phyloP scores from a whole-genome alignment of 1,284 basidiomycete genomes.

The Trichosporon coremiiforme region DNA sequence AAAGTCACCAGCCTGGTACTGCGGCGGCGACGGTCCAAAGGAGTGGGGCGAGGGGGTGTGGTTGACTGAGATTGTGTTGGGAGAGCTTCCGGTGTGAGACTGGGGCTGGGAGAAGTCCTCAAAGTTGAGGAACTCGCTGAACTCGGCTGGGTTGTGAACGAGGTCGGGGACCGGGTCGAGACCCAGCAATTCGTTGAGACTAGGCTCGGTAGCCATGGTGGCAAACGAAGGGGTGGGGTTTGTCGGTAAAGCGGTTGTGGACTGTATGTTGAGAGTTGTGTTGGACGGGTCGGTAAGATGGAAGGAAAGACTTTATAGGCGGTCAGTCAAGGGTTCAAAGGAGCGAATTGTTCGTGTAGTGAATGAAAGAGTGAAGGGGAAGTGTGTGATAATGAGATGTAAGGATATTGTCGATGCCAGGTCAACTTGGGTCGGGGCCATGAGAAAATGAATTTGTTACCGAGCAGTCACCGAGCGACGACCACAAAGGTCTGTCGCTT shows the following conservation, averaged over 20 bases:
- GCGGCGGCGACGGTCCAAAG: slow-evolving; percentile 29
- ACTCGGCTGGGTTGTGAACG: slow-evolving; percentile 45
- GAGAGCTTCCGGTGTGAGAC: slow-evolving; percentile 33
- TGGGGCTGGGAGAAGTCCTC: slow-evolving; percentile 43
- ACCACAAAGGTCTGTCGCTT: background rate
- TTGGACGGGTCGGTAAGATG: background rate
- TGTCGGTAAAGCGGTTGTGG: background rate
- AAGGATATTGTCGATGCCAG: slow-evolving; percentile 10
- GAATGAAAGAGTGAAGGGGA: slow-evolving; percentile 7
- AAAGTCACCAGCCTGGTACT: slow-evolving; percentile 39
- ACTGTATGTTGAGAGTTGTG: background rate
- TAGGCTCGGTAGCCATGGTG: slow-evolving; percentile 26
- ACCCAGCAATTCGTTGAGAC: slow-evolving; percentile 26
- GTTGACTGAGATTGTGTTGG: slow-evolving; percentile 48
- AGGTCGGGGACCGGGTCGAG: slow-evolving; percentile 45
- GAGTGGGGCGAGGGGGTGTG: slow-evolving; percentile 49
- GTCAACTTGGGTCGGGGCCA: background rate
- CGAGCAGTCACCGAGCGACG: slow-evolving; percentile 14
- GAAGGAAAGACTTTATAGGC: slow-evolving; percentile 8
- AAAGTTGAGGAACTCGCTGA: slow-evolving; percentile 51
- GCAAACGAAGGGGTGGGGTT: slow-evolving; percentile 2
- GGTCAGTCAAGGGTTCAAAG: background rate
- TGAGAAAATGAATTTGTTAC: slow-evolving; percentile 19
- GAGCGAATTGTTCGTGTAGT: slow-evolving; percentile 2
- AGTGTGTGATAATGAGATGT: slow-evolving; percentile 2